Evolutionary conservation across 768 basidiomycete species (phyloP).

Genomic region (Austroboletus eburneus): DNA sequence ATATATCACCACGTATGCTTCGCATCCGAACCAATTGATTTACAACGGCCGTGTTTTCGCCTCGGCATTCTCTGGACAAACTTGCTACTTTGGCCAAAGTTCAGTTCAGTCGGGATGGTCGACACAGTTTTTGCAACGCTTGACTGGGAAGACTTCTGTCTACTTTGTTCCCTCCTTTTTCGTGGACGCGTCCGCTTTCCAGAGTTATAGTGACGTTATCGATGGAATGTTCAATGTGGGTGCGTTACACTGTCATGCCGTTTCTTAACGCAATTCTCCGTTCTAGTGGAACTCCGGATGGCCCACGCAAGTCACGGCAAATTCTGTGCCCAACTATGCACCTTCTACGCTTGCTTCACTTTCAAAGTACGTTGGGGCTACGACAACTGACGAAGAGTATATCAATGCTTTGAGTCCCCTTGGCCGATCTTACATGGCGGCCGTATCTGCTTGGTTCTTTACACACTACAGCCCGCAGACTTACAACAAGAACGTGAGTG

Average conservation of each 20-base stretch:
- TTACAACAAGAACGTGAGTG: conserved; percentile 68
- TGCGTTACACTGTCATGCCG: conserved; percentile 3
- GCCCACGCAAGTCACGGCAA: conserved; percentile 57
- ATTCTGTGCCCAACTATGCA: conserved; percentile 5
- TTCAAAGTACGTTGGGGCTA: conserved; percentile 40
- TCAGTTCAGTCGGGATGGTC: conserved; percentile 54
- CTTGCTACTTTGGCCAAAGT: conserved; percentile 60
- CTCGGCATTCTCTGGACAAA: conserved; percentile 70
- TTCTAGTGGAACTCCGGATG: conserved; percentile 75
- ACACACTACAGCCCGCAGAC: conserved; percentile 66
- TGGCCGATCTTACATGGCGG: conserved; percentile 40
- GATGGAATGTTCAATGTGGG: conserved; percentile 62
- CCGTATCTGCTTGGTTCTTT: conserved; percentile 76
- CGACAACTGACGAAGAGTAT: conserved; percentile 53
- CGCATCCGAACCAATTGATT: conserved; percentile 57
- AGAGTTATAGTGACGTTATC: conserved; percentile 44
- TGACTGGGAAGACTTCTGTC: conserved; percentile 42
- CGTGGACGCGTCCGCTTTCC: conserved; percentile 46
- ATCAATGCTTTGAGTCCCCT: conserved; percentile 38
- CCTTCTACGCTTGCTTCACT: conserved; percentile 25
- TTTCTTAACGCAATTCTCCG: conserved; percentile 10
- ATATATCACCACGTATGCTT: conserved; percentile 49
- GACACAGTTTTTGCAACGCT: conserved; percentile 45
- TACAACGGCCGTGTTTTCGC: conserved; percentile 49
- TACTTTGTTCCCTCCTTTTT: conserved; percentile 74